Evolutionary conservation across 2,329 filamentous ascomycete genomes (phyloP), one percentile per base, ranked within the genome.

Genomic region (Neopestalotiopsis sp.): DNA sequence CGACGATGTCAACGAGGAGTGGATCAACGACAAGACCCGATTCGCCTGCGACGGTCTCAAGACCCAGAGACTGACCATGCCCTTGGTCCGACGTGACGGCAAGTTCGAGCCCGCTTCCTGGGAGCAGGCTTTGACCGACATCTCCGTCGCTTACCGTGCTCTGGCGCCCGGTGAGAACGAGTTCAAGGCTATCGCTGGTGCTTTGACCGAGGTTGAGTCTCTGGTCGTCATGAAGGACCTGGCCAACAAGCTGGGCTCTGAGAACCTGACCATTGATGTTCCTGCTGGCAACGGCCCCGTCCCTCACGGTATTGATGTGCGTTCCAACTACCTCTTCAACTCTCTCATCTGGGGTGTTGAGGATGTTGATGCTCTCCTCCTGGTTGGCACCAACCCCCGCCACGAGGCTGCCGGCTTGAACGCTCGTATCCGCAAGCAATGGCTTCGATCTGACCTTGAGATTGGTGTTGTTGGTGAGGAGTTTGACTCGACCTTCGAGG

Each of bases 1-100:
- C 80, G 96, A 99, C 79, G 95, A 98, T 76, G 90, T 99, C 76
- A 99, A 99, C 81, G 96, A 99, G 85, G 96, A 99, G 83, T 99
- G 96, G 96, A 98, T 99, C 81, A 96, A 98, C 83, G 96, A 99
- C 86, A 99, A 98, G 88, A 91, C 94, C 56, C 91, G 96, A 73
- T 99, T 98, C 80, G 95, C 96, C 57, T 97, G 95, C 80, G 96
- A 99, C 80, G 96, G 96, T 64, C 87, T 99, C 73, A 97, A 95
- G 89, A 98, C 95, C 61, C 96, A 99, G 83, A 90, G 96, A 78
- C 86, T 99, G 68, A 98, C 96, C 45, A 96, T 95, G 73, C 96
- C 96, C 57, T 84, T 99, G 72, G 91, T 98, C 76, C 93, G 95
- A 74, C 91, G 92, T 69, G 92, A 97, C 69, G 92, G 95, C 77